A percentile compares a stretch with the other conserved stretches of the same genome.
Conservation (phyloP, 2,329 filamentous ascomycete genomes). For the Calonectria crousiana region DNA sequence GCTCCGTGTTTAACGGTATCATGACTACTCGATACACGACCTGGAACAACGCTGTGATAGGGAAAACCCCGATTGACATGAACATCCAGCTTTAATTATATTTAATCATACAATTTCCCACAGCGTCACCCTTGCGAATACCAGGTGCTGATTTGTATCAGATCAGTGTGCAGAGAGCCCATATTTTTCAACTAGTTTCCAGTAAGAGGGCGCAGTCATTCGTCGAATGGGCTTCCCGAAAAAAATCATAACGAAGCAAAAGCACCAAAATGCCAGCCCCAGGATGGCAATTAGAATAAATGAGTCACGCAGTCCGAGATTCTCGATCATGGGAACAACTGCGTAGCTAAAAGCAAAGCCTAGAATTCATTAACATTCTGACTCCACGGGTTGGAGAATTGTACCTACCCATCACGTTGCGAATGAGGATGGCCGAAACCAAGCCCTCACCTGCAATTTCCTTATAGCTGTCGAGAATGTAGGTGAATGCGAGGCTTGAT, state of each 20-base stretch:
- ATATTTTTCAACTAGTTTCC: conserved; percentile 34
- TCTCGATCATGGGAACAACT: conserved; percentile 39
- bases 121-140: neutral
- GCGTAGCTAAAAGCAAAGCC: conserved; percentile 43
- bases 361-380: neutral
- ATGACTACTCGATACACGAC: neutral
- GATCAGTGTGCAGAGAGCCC: conserved; percentile 24
- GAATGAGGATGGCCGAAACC: conserved; percentile 38
- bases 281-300: conserved; percentile 37
- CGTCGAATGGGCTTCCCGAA: conserved; percentile 34
- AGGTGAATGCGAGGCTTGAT: conserved; percentile 38
- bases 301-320: conserved; percentile 33
- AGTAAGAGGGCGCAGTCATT: conserved; percentile 31
- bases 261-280: conserved; percentile 31
- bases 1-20: neutral
- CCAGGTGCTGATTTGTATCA: neutral
- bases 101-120: neutral
- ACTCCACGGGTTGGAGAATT: neutral
- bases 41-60: neutral
- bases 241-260: conserved; percentile 27
- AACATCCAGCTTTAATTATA: neutral
- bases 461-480: conserved; percentile 42
- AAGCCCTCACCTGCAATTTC: conserved; percentile 39
- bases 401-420: conserved; percentile 39
- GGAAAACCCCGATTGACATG: neutral